Evolutionary conservation across 805 yeast genomes (phyloP), one percentile per base, ranked within the genome.

Genomic region (Yamadazyma akitaensis): DNA sequence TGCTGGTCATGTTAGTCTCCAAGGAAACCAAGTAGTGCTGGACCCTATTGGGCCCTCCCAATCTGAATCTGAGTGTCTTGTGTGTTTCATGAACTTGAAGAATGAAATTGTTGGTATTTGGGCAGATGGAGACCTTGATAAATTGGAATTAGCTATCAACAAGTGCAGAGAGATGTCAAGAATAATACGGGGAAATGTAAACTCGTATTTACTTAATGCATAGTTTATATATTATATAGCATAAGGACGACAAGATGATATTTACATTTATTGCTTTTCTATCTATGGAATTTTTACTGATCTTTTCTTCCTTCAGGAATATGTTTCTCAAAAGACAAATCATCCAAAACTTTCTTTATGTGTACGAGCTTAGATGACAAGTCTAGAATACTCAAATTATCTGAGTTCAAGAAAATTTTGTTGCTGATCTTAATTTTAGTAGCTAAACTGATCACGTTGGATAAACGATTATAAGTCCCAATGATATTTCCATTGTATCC

Each of bases 81-180:
- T 77, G 16, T 72, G 83, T 48, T 80, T 76, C 50, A 73, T 78
- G 61, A 77, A 77, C 50, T 75, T 79, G 58, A 77, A 77, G 52
- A 68, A 72, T 46, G 83, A 80, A 53, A 72, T 85, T 21, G 79
- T 82, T 17, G 85, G 88, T 3, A 59, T 84, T 37, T 76, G 85
- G 81, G 58, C 65, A 37, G 70, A 67, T 59, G 68, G 76, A 42
- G 37, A 39, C 8, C 28, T 47, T 12, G 41, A 45, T 3, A 53
- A 58, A 16, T 44, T 68, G 24, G 57, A 55, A 30, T 69, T 62
- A 21, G 60, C 75, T 35, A 56, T 81, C 10, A 67, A 66, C n/a
- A 67, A 67, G 24, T 78, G 87, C 40, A 70, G 65, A 49, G 54
- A 51, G 9, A 69, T 75, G 68, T 68, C 81, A 19, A 57, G 62